phyloP scores from a whole-genome alignment of 768 basidiomycete species.

The Phlegmacium glaucopus region DNA sequence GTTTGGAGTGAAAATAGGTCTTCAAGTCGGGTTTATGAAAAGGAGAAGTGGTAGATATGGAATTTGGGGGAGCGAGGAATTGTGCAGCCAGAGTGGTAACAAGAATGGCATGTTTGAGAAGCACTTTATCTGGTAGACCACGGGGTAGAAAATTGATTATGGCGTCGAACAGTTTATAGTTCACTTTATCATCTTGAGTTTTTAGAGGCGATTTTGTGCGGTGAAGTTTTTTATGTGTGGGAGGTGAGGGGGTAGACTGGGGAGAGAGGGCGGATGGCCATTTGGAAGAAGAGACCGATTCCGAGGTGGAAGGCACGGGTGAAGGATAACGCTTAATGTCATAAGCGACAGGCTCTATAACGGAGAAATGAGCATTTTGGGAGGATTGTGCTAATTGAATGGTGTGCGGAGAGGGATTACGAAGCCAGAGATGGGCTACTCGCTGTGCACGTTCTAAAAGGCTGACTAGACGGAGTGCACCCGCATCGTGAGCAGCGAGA shows the following conservation, averaged over 20 bases:
- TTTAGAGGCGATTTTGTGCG: neutral
- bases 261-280: slow-evolving; percentile 2
- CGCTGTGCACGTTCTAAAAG: slow-evolving; percentile 38
- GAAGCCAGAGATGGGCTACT: slow-evolving; percentile 25
- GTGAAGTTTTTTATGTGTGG: neutral
- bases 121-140: slow-evolving; percentile 34
- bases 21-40: neutral
- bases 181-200: neutral
- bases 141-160: slow-evolving; percentile 43
- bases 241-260: slow-evolving; percentile 5
- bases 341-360: slow-evolving; percentile 14
- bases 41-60: neutral
- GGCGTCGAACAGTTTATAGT: slow-evolving; percentile 34
- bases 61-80: slow-evolving; percentile 25
- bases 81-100: slow-evolving; percentile 38
- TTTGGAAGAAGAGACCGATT: neutral
- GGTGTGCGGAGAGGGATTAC: slow-evolving; percentile 6
- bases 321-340: slow-evolving; percentile 6
- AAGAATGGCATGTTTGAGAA: slow-evolving; percentile 42
- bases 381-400: slow-evolving; percentile 32
- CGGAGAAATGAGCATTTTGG: slow-evolving; percentile 31
- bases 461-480: slow-evolving; percentile 37
- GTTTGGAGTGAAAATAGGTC: neutral
- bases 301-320: slow-evolving; percentile 14
- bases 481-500: slow-evolving; percentile 30